These are phyloP conservation scores for Colletotrichum ledebouriae DNA, from an alignment of 2,329 filamentous ascomycete genomes.

Conservation along the genomic window DNA sequence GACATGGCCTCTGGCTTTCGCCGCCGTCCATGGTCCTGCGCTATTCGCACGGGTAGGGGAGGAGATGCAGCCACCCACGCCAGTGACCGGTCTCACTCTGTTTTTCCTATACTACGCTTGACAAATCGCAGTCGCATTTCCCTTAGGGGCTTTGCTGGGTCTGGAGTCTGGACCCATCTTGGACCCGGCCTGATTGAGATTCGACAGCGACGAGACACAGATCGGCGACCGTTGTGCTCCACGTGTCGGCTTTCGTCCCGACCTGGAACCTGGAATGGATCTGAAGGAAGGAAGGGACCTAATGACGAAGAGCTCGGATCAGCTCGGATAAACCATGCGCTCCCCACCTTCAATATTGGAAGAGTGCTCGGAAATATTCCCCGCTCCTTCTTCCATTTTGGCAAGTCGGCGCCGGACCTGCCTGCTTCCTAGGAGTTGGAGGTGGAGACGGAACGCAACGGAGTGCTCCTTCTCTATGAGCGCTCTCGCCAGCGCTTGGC, in stretches of 20 bases:
- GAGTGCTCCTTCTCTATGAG: neutral
- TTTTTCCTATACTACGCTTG: neutral
- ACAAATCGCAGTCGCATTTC: neutral
- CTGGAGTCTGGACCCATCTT: conserved; percentile 15
- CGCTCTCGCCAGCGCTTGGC: neutral
- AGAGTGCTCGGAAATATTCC: conserved; percentile 3
- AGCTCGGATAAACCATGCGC: neutral
- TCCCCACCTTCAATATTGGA: no score
- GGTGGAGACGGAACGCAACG: neutral
- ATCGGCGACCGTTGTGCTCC: conserved; percentile 16
- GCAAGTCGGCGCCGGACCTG: conserved; percentile 1
- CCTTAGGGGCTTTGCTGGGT: conserved; percentile 12
- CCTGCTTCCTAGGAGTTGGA: neutral
- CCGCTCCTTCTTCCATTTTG: neutral
- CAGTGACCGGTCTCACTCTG: neutral
- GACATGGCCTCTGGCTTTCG: neutral
- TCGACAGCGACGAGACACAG: conserved; percentile 14
- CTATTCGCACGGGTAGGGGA: conserved; percentile 18
- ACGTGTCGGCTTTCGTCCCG: conserved; percentile 9
- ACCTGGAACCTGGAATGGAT: neutral
- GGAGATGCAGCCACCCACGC: neutral
- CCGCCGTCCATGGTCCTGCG: conserved; percentile 11
- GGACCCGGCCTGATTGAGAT: conserved; percentile 27
- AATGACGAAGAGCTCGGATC: conserved; percentile 20
- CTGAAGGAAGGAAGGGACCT: no score